Evolutionary conservation across 805 yeast genomes (phyloP), one percentile per base, ranked within the genome.

Genomic region (Candida saitoana): DNA sequence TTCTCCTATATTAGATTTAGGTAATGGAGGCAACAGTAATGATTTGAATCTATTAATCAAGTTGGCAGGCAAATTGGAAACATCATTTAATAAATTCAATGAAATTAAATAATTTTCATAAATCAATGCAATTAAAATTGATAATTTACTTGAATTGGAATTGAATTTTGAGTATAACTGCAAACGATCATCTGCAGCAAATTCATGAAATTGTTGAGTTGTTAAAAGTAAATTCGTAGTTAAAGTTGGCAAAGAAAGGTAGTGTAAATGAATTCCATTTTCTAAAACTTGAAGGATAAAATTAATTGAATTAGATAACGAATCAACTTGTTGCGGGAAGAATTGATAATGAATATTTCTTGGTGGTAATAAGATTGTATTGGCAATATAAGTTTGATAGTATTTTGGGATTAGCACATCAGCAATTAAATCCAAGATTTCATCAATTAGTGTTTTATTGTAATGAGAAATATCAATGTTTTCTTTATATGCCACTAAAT

Each of bases 1-100:
- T 18, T 17, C 24, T 14, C 36, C 43, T 39, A 44, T 45, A 30
- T 48, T 51, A 9, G 64, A 54, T 39, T 60, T 62, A 7, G 69
- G 49, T 5, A 65, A 32, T 2, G 71, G 70, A 3, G 70, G 67
- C 20, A 58, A 37, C 6, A 43, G 38, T 19, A 57, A 53, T 8
- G 38, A 43, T 2, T 42, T 38, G 40, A 55, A 60, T 14, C 47
- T 47, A 15, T 40, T 32, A 6, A 38, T n/a, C 14, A 55, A 42
- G 0, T 45, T 34, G 11, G 31, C 18, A 8, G 60, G 55, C 15
- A 50, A 36, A 12, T 41, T 42, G 16, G 30, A 4, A 3, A 44
- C 44, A 15, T 43, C 43, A 33, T 33, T 39, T 37, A 43, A 40
- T 18, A 55, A 32, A 24, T 47, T 52, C 19, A 37, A 16, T 20